Evolutionary conservation across 805 yeast species (phyloP).

Genomic region (Saccharomycopsis babjevae): DNA sequence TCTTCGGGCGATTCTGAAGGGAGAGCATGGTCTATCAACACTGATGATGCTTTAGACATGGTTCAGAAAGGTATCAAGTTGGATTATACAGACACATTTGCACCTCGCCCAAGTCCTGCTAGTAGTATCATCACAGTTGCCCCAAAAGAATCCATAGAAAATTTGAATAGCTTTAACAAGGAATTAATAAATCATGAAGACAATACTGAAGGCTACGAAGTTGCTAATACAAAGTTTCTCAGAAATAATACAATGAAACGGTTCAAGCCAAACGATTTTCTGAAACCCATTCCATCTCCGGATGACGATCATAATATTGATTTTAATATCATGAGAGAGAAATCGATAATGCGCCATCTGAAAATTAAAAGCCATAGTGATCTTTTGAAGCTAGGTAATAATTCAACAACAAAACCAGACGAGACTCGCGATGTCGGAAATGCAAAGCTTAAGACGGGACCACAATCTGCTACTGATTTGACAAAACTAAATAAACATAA

Average conservation of each 20-base stretch:
- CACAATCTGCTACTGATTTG: background rate
- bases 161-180: constrained; percentile 1
- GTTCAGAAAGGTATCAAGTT: constrained; percentile 11
- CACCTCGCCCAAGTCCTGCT: constrained; percentile 12
- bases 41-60: constrained; percentile 15
- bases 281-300: background rate
- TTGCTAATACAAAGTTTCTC: background rate
- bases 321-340: background rate
- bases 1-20: background rate
- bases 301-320: background rate
- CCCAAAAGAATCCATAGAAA: constrained; percentile 1
- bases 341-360: background rate
- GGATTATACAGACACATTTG: constrained; percentile 12
- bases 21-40: constrained; percentile 10
- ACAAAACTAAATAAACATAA: background rate
- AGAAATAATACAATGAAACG: background rate
- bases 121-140: constrained; percentile 1
- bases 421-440: background rate
- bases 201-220: background rate
- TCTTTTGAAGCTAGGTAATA: background rate
- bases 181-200: background rate
- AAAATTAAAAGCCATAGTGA: background rate
- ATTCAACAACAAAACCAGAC: background rate
- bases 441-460: background rate
- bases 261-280: background rate